These are phyloP conservation scores for Acorus gramineus DNA, from an alignment of 106 monocot genomes.

Conservation along the genomic window DNA sequence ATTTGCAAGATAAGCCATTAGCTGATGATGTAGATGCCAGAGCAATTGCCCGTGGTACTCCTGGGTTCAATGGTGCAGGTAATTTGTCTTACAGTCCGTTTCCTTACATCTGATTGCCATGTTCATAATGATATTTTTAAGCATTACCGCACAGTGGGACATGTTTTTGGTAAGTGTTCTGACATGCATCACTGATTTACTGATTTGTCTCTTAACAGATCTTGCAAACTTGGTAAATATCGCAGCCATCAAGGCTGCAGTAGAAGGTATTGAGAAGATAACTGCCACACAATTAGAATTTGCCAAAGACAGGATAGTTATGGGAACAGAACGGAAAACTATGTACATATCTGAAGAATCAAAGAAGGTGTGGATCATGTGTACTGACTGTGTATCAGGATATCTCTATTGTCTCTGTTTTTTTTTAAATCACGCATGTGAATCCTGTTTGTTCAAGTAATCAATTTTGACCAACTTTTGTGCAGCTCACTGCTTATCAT, in stretches of 20 bases:
- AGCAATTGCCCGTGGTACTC: slow-evolving; percentile 87
- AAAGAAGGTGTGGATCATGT: slow-evolving; percentile 45
- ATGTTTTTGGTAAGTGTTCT: too few relatives aligned
- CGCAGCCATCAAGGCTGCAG: slow-evolving; percentile 95
- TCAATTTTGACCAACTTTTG: slow-evolving; percentile 1
- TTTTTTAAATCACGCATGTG: neutral
- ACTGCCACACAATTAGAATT: slow-evolving; percentile 63
- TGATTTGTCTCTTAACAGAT: slow-evolving; percentile 32
- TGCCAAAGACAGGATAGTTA: slow-evolving; percentile 92
- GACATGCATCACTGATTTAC: neutral
- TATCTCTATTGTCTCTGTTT: neutral
- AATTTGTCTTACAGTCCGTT: slow-evolving; percentile 1
- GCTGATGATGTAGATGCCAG: slow-evolving; percentile 82
- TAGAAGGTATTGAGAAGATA: slow-evolving; percentile 77
- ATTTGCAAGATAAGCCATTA: slow-evolving; percentile 87
- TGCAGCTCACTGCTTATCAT: slow-evolving; percentile 93
- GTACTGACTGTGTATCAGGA: neutral
- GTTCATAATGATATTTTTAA: too few relatives aligned
- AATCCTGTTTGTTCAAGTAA: neutral
- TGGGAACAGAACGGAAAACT: slow-evolving; percentile 92
- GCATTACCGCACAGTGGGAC: too few relatives aligned
- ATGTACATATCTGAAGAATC: slow-evolving; percentile 89
- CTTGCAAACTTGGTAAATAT: slow-evolving; percentile 95
- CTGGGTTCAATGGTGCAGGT: slow-evolving; percentile 99
- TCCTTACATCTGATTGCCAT: neutral